Percentiles rank a stretch among this genome's conserved stretches.
phyloP scores from a whole-genome alignment of 192 early-diverging fungal genomes.

The Coemansia sp. region DNA sequence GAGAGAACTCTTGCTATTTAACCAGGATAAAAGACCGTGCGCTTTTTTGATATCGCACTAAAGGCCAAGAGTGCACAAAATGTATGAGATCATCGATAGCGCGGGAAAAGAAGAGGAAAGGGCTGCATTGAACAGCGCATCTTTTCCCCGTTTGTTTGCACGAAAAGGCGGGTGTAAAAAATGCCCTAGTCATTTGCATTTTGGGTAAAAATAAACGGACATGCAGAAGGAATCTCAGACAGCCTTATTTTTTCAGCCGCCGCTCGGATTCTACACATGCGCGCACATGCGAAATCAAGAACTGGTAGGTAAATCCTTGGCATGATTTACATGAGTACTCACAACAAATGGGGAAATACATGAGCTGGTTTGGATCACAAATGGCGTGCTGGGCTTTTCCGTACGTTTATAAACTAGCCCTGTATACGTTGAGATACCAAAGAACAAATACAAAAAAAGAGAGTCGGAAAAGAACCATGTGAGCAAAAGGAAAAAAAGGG shows the following conservation, averaged over 20 bases:
- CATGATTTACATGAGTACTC: background rate
- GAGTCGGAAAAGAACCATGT: background rate
- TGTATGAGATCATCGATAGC: background rate
- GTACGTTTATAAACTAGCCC: background rate
- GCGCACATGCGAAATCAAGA: background rate
- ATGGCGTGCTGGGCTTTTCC: background rate
- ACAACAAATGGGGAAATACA: background rate
- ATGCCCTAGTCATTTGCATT: background rate
- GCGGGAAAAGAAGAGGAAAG: background rate
- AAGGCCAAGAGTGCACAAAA: no score
- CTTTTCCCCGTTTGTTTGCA: background rate
- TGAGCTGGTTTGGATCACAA: background rate
- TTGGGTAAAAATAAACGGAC: conserved; percentile 2
- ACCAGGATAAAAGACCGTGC: no score
- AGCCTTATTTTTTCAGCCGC: no score
- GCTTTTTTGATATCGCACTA: no score
- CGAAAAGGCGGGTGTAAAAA: no score
- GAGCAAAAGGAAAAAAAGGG: background rate
- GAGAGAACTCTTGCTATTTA: no score
- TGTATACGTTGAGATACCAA: background rate
- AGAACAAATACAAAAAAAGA: background rate
- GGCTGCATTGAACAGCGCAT: background rate
- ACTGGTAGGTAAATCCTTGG: background rate
- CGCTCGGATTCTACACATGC: no score
- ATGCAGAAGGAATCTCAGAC: background rate